These are phyloP conservation scores for Psilocybe subaeruginosa DNA, from an alignment of 768 basidiomycete species.

Conservation along the genomic window DNA sequence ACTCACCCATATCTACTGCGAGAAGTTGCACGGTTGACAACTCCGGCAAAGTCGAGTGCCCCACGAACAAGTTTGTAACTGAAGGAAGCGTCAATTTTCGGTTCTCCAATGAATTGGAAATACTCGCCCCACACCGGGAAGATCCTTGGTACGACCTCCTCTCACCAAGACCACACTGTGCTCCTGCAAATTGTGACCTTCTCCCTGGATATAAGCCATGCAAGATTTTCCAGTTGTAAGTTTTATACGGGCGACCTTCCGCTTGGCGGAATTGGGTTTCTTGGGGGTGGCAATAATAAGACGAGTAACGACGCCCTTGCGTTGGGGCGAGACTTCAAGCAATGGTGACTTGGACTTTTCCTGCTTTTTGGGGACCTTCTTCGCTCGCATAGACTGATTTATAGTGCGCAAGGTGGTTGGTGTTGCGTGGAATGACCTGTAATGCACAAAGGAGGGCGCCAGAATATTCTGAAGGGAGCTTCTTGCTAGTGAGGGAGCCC, in stretches of 20 bases:
- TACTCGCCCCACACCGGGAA: slow-evolving; percentile 91
- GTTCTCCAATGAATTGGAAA: neutral
- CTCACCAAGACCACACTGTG: slow-evolving; percentile 95
- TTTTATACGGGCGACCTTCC: slow-evolving; percentile 95
- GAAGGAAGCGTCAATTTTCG: slow-evolving; percentile 4
- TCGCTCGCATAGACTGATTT: slow-evolving; percentile 86
- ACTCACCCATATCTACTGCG: slow-evolving; percentile 93
- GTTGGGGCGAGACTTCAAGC: slow-evolving; percentile 78
- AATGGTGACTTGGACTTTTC: slow-evolving; percentile 76
- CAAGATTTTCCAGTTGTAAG: slow-evolving; percentile 86
- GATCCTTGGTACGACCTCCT: slow-evolving; percentile 95
- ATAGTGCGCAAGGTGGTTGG: slow-evolving; percentile 66
- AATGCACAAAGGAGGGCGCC: slow-evolving; percentile 24
- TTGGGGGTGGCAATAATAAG: slow-evolving; percentile 86
- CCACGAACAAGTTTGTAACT: slow-evolving; percentile 97
- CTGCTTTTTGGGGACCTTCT: slow-evolving; percentile 54
- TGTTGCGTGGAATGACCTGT: slow-evolving; percentile 66
- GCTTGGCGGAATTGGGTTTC: slow-evolving; percentile 98
- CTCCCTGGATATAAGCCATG: slow-evolving; percentile 95
- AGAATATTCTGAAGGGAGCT: slow-evolving; percentile 12
- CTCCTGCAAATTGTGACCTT: slow-evolving; percentile 97
- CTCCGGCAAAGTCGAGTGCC: slow-evolving; percentile 88
- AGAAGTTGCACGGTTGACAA: slow-evolving; percentile 77
- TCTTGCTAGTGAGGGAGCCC: slow-evolving; percentile 29
- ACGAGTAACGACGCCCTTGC: slow-evolving; percentile 89